A percentile compares a stretch with the other conserved stretches of the same genome.
phyloP scores from a whole-genome alignment of 305 asterid genomes.

The Ajuga reptans region DNA sequence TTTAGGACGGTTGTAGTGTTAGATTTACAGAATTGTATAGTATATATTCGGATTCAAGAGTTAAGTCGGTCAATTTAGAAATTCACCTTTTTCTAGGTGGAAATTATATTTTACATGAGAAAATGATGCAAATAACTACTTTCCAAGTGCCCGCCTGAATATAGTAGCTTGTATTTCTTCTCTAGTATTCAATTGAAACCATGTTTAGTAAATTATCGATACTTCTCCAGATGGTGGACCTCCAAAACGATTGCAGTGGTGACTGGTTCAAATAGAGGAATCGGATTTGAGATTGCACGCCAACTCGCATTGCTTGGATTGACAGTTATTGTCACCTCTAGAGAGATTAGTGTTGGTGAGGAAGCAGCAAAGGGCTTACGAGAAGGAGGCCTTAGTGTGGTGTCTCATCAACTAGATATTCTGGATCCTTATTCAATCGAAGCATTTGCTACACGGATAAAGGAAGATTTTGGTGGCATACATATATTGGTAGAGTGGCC shows the following conservation, averaged over 20 bases:
- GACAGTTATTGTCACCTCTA: conserved; percentile 66
- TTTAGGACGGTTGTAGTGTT: not conserved
- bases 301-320: conserved; percentile 66
- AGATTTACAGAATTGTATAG: not conserved
- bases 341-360: conserved; percentile 55
- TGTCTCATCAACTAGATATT: conserved; percentile 58
- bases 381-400: conserved; percentile 59
- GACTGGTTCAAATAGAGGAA: conserved; percentile 90
- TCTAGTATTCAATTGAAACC: not conserved
- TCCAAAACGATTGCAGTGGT: conserved; percentile 63
- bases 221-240: conserved; percentile 70
- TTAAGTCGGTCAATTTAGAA: too few relatives aligned
- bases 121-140: not conserved
- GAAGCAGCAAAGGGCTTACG: conserved; percentile 53
- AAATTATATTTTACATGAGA: not conserved
- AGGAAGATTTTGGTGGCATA: conserved; percentile 53
- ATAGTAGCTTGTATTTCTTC: not conserved
- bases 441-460: conserved; percentile 50
- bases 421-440: conserved; percentile 55
- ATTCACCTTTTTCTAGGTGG: not conserved
- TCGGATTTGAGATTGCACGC: conserved; percentile 75
- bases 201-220: not conserved
- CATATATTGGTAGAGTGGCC: conserved; percentile 57
- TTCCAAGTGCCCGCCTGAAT: not conserved
- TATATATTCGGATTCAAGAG: not conserved